Base-by-base conservation (phyloP, 306 rosid genomes). In the Sicyos baderoa region DNA sequence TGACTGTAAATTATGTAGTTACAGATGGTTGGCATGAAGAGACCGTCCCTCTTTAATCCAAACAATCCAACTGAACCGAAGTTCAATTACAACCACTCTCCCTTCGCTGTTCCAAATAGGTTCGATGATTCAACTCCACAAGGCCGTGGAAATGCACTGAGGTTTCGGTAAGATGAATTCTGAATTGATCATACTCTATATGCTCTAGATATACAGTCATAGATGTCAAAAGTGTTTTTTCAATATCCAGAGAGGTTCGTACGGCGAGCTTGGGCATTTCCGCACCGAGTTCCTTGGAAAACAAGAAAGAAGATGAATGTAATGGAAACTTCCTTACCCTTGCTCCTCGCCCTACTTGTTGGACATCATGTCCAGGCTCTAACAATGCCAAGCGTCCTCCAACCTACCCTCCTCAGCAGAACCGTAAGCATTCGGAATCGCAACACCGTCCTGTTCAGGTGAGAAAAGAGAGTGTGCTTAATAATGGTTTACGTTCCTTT, bases 1-100 rank as follows among this genome's bases (percentile, higher is more conserved):
- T 69, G 61, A 69, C 17, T 69, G 35, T 55, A 18, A 53, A 71
- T 69, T 37, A 61, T 64, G 68, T 80, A 44, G 49, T 19, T 73
- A 74, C 79, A 84, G 96, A 67, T 82, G 79, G 59, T 75, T 79
- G 85, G 91, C 82, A 70, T 77, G 79, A 91, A 91, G 78, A 87
- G 92, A 80, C 55, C 82, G 71, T 74, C 82, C 51, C 83, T 88
- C 70, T 86, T 83, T 80, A 76, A 82, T 79, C 76, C 79, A 59
- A 83, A 85, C 45, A 59, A 74, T 75, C 77, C 89, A 37, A 52
- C 80, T 8, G 51, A 50, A 12, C 78, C 88, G 2, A 53, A 81
- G 68, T 77, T 82, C 75, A 69, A 78, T 80, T 79, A 63, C 77
- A 82, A 74, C 22, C 27, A 74, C 37, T 77, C 74, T 71, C 16